Evolutionary conservation across 805 yeast species (phyloP).

Genomic region (Metschnikowia reukaufii): DNA sequence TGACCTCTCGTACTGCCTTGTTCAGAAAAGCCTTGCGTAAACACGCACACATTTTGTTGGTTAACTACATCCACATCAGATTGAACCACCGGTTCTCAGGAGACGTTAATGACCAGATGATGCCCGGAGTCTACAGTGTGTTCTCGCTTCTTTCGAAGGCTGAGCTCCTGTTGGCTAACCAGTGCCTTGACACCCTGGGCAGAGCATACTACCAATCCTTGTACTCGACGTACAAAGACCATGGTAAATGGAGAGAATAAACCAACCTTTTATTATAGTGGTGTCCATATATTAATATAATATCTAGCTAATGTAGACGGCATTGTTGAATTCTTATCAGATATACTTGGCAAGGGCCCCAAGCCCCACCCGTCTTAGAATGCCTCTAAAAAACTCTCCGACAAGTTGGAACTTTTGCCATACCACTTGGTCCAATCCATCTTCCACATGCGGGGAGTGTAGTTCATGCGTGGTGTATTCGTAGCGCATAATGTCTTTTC

Average conservation of each 20-base stretch:
- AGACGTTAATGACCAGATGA: conserved; percentile 46
- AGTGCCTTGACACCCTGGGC: conserved; percentile 67
- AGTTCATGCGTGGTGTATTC: conserved; percentile 42
- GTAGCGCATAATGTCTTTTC: conserved; percentile 77
- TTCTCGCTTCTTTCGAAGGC: conserved; percentile 68
- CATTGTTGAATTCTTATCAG: not conserved
- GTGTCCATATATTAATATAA: not conserved
- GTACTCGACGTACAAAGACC: conserved; percentile 69
- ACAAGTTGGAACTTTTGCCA: conserved; percentile 27
- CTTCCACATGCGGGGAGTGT: conserved; percentile 19
- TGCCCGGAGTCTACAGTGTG: conserved; percentile 57
- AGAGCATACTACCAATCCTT: conserved; percentile 64
- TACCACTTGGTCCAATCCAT: conserved; percentile 30
- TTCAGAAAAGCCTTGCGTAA: conserved; percentile 63
- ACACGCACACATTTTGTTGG: conserved; percentile 57
- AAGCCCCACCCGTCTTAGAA: conserved; percentile 2
- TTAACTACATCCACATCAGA: conserved; percentile 56
- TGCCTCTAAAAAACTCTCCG: conserved; percentile 2
- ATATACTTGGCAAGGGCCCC: conserved; percentile 1
- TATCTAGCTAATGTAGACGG: not conserved
- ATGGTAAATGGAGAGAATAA: conserved; percentile 76
- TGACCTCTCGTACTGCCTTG: conserved; percentile 55
- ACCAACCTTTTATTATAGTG: no score
- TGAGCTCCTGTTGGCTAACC: conserved; percentile 63
- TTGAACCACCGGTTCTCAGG: conserved; percentile 50